These are phyloP conservation scores for Pisolithus albus DNA, from an alignment of 768 basidiomycete species.

Conservation along the genomic window DNA sequence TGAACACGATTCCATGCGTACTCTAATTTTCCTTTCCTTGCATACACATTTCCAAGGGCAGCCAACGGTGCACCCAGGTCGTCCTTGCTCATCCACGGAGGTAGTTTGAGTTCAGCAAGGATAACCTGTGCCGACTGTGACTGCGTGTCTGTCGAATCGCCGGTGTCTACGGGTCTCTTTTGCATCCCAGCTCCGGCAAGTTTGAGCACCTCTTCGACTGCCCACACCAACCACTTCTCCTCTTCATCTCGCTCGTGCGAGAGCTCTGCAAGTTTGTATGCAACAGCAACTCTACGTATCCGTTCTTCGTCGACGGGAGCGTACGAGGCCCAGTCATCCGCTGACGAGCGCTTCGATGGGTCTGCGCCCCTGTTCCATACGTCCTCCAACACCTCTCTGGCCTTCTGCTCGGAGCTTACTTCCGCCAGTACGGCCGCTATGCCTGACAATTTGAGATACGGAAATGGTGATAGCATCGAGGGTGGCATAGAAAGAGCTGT, in stretches of 20 bases:
- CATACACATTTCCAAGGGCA: slow-evolving; percentile 58
- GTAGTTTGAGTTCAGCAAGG: slow-evolving; percentile 49
- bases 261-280: slow-evolving; percentile 40
- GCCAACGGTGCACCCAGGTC: slow-evolving; percentile 66
- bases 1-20: slow-evolving; percentile 4
- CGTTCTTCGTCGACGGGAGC: slow-evolving; percentile 31
- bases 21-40: slow-evolving; percentile 46
- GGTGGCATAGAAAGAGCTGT: slow-evolving; percentile 41
- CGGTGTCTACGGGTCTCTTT: neutral
- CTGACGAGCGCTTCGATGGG: neutral
- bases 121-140: slow-evolving; percentile 13
- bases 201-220: slow-evolving; percentile 38
- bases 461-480: slow-evolving; percentile 32
- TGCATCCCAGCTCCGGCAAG: slow-evolving; percentile 14
- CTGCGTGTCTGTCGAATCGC: neutral
- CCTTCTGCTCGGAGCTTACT: slow-evolving; percentile 30
- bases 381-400: slow-evolving; percentile 18
- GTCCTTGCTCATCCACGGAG: slow-evolving; percentile 50
- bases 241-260: slow-evolving; percentile 32
- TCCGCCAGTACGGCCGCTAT: slow-evolving; percentile 57
- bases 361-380: slow-evolving; percentile 15
- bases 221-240: slow-evolving; percentile 37
- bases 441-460: slow-evolving; percentile 62
- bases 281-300: slow-evolving; percentile 39
- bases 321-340: slow-evolving; percentile 16